Evolutionary conservation across 2,329 filamentous ascomycete species (phyloP), one percentile per base, ranked within the genome.

Genomic region (Xenoacremonium recifei): DNA sequence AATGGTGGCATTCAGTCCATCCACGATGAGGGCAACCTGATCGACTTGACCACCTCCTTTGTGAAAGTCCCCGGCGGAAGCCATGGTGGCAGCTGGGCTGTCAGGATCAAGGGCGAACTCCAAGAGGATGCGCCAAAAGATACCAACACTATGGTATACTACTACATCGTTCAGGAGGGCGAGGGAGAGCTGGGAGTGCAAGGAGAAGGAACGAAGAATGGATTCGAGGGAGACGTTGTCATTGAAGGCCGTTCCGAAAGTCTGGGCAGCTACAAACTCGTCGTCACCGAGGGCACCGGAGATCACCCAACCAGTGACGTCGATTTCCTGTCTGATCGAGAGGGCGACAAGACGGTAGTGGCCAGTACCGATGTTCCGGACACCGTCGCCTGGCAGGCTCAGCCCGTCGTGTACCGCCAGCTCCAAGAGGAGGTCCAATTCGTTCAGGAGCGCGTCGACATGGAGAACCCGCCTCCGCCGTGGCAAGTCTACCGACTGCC

Each of bases 11-110:
- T 87, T 17, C 89, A 99, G 67, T 87, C 87, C 1, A 92, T 99
- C 45, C 89, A 95, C 61, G 93, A 99, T 64, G 83, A 84, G 40
- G 85, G 80, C 36, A 99, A 99, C 68, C 80, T 79, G 43, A 78
- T 99, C 52, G 91, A 97, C 68, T 79, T 99, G 49, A 95, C 87
- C 7, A 96, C 92, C 32, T 87, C 89, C 38, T 96, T 97, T 67
- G 82, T 96, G 60, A 99, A 97, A 69, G 78, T 96, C 25, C 88
- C 91, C 2, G 90, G 91, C 17, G 91, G 90, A 39, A 72, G 75
- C 16, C 78, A 95, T 64, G 91, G 90, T 44, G 93, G 93, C 42
- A 95, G 83, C 67, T 99, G 93, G 93, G 93, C 84, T 40, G 89
- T 86, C 27, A 78, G 93, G 44, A 84, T 99, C 59, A 91, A 87